Conservation (phyloP, 768 basidiomycete species). For the Russula ochroleuca region DNA sequence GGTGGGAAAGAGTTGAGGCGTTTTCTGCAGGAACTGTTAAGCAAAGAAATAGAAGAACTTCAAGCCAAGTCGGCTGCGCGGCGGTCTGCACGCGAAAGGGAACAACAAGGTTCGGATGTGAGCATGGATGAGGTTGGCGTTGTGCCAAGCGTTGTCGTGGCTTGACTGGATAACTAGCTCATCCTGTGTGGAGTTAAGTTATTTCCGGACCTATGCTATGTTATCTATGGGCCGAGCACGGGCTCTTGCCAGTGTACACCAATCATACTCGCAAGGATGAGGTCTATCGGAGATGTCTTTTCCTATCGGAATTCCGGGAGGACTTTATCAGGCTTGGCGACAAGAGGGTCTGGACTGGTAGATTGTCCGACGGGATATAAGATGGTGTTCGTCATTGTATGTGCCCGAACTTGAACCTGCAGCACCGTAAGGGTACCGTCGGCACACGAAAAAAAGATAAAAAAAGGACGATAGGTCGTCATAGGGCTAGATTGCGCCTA, state of each 20-base stretch:
- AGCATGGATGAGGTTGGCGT: constrained; percentile 10
- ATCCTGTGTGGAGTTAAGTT: background rate
- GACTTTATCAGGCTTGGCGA: background rate
- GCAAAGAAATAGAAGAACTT: constrained; percentile 54
- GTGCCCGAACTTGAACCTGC: background rate
- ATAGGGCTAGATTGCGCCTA: background rate
- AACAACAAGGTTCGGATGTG: constrained; percentile 15
- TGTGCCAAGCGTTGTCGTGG: constrained; percentile 3
- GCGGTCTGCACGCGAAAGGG: constrained; percentile 17
- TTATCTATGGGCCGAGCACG: background rate
- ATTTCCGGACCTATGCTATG: background rate
- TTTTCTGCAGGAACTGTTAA: constrained; percentile 47
- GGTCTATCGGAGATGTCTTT: background rate
- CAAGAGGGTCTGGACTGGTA: background rate
- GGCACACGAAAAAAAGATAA: background rate
- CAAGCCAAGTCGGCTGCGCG: constrained; percentile 48
- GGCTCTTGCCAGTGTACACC: constrained; percentile 9
- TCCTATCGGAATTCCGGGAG: background rate
- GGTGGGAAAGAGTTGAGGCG: background rate
- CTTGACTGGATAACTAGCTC: background rate
- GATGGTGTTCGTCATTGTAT: background rate
- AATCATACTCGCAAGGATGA: background rate
- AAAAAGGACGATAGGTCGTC: background rate
- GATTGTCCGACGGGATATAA: background rate
- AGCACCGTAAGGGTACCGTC: background rate